A percentile compares a stretch with the other conserved stretches of the same genome.
Conservation (phyloP, 495 filamentous ascomycete genomes). For the Hyaloscypha hepaticicola region DNA sequence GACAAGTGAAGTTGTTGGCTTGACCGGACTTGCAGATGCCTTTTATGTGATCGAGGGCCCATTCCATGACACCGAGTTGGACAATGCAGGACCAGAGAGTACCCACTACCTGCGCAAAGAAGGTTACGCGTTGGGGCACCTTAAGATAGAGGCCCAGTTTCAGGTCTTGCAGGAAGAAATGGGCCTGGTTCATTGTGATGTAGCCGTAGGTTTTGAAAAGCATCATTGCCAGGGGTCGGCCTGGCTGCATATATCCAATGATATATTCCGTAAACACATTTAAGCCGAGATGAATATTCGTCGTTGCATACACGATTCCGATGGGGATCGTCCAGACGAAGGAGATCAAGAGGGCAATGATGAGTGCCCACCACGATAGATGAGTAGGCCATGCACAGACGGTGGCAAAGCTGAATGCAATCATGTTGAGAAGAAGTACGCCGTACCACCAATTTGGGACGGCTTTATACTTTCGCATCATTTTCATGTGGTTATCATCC, state of each 20-base stretch:
- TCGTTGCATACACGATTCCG: slow-evolving; percentile 61
- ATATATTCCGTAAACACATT: slow-evolving; percentile 73
- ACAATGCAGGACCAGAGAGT: slow-evolving; percentile 65
- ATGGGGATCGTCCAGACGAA: slow-evolving; percentile 53
- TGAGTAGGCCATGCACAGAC: slow-evolving; percentile 65
- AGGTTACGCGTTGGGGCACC: slow-evolving; percentile 50
- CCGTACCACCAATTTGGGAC: slow-evolving; percentile 56
- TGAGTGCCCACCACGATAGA: slow-evolving; percentile 64
- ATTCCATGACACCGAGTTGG: slow-evolving; percentile 63
- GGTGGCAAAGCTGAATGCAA: slow-evolving; percentile 57
- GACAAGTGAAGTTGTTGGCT: slow-evolving; percentile 63
- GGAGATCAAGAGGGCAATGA: slow-evolving; percentile 59
- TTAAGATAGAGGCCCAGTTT: slow-evolving; percentile 72
- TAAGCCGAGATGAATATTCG: slow-evolving; percentile 66
- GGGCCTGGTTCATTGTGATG: slow-evolving; percentile 61
- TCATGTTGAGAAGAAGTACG: slow-evolving; percentile 49
- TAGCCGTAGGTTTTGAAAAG: slow-evolving; percentile 67
- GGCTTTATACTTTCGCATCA: slow-evolving; percentile 58
- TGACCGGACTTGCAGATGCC: slow-evolving; percentile 60
- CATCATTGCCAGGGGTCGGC: slow-evolving; percentile 66
- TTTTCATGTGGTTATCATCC: slow-evolving; percentile 48
- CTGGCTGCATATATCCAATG: slow-evolving; percentile 68
- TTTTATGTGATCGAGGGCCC: slow-evolving; percentile 59
- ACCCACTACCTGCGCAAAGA: slow-evolving; percentile 63
- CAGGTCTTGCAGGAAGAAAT: slow-evolving; percentile 54